A percentile compares a stretch with the other conserved stretches of the same genome.
phyloP scores from a whole-genome alignment of 208 protist genomes.

The Porcisia deanei region DNA sequence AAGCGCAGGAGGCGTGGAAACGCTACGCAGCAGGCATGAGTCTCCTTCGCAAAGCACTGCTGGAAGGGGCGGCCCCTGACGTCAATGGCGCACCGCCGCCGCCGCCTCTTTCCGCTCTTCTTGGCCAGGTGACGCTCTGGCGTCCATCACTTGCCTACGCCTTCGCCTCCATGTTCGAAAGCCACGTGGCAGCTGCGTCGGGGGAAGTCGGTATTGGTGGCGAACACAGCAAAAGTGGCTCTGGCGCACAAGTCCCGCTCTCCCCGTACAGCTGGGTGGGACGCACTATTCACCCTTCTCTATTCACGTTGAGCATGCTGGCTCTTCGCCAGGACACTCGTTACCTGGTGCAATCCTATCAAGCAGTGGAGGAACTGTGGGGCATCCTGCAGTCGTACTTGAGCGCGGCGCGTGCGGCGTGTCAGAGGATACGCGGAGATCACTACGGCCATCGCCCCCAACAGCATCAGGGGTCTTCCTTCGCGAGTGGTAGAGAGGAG shows the following conservation, averaged over 20 bases:
- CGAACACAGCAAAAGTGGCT: neutral
- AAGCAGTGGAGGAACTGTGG: conserved; percentile 30
- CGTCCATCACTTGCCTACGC: conserved; percentile 13
- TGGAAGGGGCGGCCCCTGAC: neutral
- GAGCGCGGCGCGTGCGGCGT: neutral
- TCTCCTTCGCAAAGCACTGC: conserved; percentile 13
- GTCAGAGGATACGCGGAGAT: conserved; percentile 1
- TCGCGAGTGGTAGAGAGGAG: neutral
- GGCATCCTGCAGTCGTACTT: conserved; percentile 13
- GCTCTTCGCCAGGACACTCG: conserved; percentile 21
- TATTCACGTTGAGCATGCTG: conserved; percentile 21
- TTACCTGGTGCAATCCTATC: conserved; percentile 26
- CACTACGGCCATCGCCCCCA: neutral
- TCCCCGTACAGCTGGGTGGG: conserved; percentile 24
- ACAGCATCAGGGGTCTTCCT: neutral
- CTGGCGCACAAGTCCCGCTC: neutral
- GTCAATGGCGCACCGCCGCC: neutral
- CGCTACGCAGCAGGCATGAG: conserved; percentile 10
- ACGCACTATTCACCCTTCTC: neutral
- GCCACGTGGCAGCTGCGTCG: conserved; percentile 4
- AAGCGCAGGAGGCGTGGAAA: conserved; percentile 27
- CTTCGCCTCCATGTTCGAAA: conserved; percentile 8
- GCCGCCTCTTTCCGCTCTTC: neutral
- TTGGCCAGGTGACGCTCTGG: conserved; percentile 4
- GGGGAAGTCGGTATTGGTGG: neutral